Conservation (phyloP, 1,139 yeast species). For the Yamadazyma buinensis region DNA sequence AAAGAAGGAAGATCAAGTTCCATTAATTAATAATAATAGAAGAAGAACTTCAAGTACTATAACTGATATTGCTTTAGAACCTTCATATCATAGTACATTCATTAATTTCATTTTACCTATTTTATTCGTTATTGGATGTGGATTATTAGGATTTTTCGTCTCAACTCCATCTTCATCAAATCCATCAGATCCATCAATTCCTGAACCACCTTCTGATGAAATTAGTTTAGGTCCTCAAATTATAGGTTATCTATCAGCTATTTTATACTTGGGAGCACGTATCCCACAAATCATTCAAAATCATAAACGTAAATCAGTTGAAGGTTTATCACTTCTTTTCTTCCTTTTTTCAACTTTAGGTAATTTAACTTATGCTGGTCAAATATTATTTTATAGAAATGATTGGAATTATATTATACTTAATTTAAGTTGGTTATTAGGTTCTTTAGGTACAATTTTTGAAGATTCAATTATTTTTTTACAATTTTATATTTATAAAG, state of each 20-base stretch:
- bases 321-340: conserved; percentile 71
- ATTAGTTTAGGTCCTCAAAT: conserved; percentile 61
- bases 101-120: conserved; percentile 57
- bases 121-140: conserved; percentile 64
- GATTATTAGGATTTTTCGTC: conserved; percentile 56
- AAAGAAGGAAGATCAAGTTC: conserved; percentile 20
- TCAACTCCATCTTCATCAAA: conserved; percentile 25
- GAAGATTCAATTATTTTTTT: conserved; percentile 62
- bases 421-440: conserved; percentile 71
- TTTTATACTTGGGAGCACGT: conserved; percentile 69
- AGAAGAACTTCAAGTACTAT: conserved; percentile 45
- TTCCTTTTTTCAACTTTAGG: conserved; percentile 74
- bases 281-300: conserved; percentile 78
- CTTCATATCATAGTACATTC: conserved; percentile 42
- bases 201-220: conserved; percentile 1
- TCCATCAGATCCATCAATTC: conserved; percentile 8
- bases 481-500: conserved; percentile 61
- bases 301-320: conserved; percentile 62
- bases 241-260: conserved; percentile 69
- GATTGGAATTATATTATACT: conserved; percentile 58
- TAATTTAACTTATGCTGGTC: conserved; percentile 72
- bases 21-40: conserved; percentile 16
- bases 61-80: conserved; percentile 44
- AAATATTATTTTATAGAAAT: conserved; percentile 62
- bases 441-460: conserved; percentile 68